Base-by-base conservation (phyloP, 1,284 basidiomycete genomes). In the Moesziomyces sp. region DNA sequence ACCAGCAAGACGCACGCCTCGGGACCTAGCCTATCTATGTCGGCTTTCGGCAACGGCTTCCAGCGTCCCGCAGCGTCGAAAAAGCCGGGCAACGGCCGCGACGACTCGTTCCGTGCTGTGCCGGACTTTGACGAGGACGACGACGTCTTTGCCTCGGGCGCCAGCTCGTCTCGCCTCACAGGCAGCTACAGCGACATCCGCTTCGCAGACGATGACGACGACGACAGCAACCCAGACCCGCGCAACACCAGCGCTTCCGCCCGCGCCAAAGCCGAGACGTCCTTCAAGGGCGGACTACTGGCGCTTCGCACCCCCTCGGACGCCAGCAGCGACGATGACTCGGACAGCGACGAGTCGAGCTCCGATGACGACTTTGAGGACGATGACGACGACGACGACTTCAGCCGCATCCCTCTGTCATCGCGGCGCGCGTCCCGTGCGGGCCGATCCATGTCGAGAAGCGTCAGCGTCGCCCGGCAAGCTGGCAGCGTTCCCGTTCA, bases 201-300 rank as follows among this genome's bases (percentile, higher is more conserved):
- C 77, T 94, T 93, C 81, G 88, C 87, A 49, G 73, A 70, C 24
- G 79, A 80, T n/a, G 62, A 69, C 24, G 71, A 69, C 26, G 86
- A 86, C 43, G 86, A 87, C 44, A 58, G 58, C 45, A 49, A 46
- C 26, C n/a, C 48, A n/a, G 53, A 54, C 10, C 46, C 48, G 51
- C 55, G 48, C 44, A 63, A 56, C 23, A 21, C 21, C 10, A 46
- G 53, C 44, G 38, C 26, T 6, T 59, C 55, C 13, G 44, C 56
- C 3, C 69, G 56, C 16, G 34, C 56, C 1, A 67, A 48, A 24
- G 44, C 51, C 7, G 64, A 54, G 23, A 43, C 49, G 3, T 61
- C 57, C 3, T 66, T 58, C 35, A 59, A 59, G 11, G 58, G 52
- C 3, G 60, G 64, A 0, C 46, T 66, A 38, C 54, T 67, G 23